Base-by-base conservation (phyloP, 768 basidiomycete species). In the Mycena polygramma region DNA sequence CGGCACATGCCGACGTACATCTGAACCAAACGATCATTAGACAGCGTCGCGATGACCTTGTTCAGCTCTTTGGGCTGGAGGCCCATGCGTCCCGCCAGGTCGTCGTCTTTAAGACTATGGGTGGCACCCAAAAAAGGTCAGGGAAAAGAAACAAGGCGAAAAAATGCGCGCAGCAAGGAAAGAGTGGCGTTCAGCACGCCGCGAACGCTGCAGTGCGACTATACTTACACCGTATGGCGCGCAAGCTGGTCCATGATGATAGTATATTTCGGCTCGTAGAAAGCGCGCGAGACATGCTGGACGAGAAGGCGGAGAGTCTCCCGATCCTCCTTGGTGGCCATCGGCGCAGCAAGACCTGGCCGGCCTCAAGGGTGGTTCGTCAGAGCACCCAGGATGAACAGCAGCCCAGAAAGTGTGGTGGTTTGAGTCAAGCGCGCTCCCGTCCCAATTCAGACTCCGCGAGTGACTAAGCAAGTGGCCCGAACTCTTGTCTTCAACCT, bases 241-340 rank as follows among this genome's bases (percentile, higher is more conserved):
- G 95, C 90, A 79, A 99, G 90, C 82, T 97, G 94, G 83, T 98
- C 97, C 86, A 98, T 83, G 71, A 98, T 90, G 70, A 99, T 93
- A 75, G 92, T 94, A 80, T 87, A 96, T 76, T 94, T 94, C 53
- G 94, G 86, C 80, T 98, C 98, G 82, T 98, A 99, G 82, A 99
- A 99, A 41, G 93, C 91, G 76, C 97, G 90, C 54, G 92, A 90
- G 78, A 97, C 95, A 83, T 95, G 92, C 79, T 98, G 96, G 73
- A 98, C 94, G 75, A 99, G 91, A 68, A 91, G 89, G 79, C 91
- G 91, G 64, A 96, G 90, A 2, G 88, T 90, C 80, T 94, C 93
- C 82, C 91, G 89, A 77, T 94, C 93, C 78, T 94, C 93, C 78
- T 92, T 92, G 57, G 88, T 91, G 61, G 90, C 84, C 89, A 91